phyloP scores from a whole-genome alignment of 202 grass and related monocot species.

The Cymbopogon flexuosus region DNA sequence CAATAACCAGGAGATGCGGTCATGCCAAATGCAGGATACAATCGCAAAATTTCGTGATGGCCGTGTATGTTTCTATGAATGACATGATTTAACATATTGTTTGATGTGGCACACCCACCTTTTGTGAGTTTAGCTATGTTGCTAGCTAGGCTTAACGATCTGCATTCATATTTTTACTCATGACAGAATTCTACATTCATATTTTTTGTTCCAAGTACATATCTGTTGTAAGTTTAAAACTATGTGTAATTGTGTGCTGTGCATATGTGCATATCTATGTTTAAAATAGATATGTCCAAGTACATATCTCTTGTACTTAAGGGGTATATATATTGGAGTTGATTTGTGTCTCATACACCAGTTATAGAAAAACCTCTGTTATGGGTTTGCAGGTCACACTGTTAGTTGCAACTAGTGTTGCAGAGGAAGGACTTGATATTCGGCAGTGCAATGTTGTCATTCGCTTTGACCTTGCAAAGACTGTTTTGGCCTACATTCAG shows the following conservation, averaged over 20 bases:
- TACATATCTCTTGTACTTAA: neutral
- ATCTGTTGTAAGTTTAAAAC: constrained; percentile 12
- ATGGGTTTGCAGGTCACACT: constrained; percentile 75
- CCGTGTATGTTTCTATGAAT: constrained; percentile 54
- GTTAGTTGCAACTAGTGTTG: constrained; percentile 93
- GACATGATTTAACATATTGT: constrained; percentile 2
- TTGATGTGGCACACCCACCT: neutral
- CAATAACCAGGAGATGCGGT: constrained; percentile 99
- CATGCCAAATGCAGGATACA: constrained; percentile 96
- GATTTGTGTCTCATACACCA: neutral
- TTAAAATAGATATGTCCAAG: neutral
- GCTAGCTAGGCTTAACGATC: constrained; percentile 17
- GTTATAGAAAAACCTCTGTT: constrained; percentile 1
- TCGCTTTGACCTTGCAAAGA: constrained; percentile 99
- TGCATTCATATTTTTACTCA: constrained; percentile 1
- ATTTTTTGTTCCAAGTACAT: neutral
- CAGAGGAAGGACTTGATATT: constrained; percentile 99
- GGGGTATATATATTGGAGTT: constrained; percentile 7
- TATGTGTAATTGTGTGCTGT: constrained; percentile 19
- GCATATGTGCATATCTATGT: neutral
- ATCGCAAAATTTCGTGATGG: constrained; percentile 97
- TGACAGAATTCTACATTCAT: neutral
- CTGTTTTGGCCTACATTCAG: constrained; percentile 95
- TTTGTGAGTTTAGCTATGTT: constrained; percentile 21
- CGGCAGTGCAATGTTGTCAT: constrained; percentile 99